Percentiles rank a stretch among this genome's conserved stretches.
These are phyloP conservation scores for Elongisporangium prolatum DNA, from an alignment of 352 stramenopile genomes.

Conservation along the genomic window DNA sequence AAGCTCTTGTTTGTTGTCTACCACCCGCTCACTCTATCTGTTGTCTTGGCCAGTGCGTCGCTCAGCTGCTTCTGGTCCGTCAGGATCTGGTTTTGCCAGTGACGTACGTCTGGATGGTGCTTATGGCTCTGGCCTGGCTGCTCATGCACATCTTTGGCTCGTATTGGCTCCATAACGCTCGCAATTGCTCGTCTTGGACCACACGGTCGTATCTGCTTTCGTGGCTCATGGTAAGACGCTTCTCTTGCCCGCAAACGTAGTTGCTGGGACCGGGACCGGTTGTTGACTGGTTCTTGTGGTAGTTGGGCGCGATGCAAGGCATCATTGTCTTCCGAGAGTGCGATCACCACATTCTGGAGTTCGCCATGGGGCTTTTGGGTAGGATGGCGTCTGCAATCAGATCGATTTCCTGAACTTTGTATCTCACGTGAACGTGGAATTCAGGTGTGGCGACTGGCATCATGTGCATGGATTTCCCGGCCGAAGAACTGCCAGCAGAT, in stretches of 20 bases:
- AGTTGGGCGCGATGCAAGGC: constrained; percentile 14
- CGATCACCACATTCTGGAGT: neutral
- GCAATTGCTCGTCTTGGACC: neutral
- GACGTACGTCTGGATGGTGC: constrained; percentile 5
- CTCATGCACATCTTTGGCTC: constrained; percentile 10
- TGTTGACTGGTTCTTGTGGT: neutral
- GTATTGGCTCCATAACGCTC: constrained; percentile 11
- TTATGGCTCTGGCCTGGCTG: constrained; percentile 15
- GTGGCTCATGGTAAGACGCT: constrained; percentile 9
- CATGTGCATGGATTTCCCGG: neutral
- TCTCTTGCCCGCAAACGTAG: neutral
- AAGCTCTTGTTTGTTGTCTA: neutral
- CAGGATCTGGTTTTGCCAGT: neutral
- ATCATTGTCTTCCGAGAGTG: constrained; percentile 15
- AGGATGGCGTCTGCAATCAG: neutral
- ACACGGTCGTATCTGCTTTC: constrained; percentile 9
- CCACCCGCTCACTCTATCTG: neutral
- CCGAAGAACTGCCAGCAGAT: neutral
- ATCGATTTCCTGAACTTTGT: too few species aligned
- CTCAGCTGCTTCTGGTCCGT: constrained; percentile 6
- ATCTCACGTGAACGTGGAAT: too few species aligned
- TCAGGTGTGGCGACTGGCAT: neutral
- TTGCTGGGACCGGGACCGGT: neutral
- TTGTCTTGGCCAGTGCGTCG: constrained; percentile 8
- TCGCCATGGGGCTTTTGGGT: neutral